These are phyloP conservation scores for Candida michaelii DNA, from an alignment of 805 yeast genomes.

Conservation along the genomic window DNA sequence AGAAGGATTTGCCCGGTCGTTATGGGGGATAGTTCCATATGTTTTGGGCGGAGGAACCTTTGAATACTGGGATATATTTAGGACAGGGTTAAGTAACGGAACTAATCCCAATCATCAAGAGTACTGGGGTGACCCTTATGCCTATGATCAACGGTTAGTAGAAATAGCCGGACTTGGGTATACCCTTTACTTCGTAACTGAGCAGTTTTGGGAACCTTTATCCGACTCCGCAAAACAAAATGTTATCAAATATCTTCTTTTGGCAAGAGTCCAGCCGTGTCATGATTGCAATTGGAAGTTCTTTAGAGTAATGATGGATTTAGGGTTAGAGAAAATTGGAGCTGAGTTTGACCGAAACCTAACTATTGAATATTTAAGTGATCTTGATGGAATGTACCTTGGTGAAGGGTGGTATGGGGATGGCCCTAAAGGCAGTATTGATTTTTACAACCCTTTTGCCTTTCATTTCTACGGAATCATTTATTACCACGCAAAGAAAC, in stretches of 20 bases:
- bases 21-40: slow-evolving; percentile 30
- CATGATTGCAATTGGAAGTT: slow-evolving; percentile 26
- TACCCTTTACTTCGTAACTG: slow-evolving; percentile 22
- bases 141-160: slow-evolving; percentile 24
- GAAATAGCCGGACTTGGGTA: slow-evolving; percentile 30
- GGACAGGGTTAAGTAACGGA: slow-evolving; percentile 25
- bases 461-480: slow-evolving; percentile 28
- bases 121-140: slow-evolving; percentile 26
- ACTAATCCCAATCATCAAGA: slow-evolving; percentile 25
- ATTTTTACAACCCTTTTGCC: slow-evolving; percentile 30
- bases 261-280: slow-evolving; percentile 17
- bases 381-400: slow-evolving; percentile 22
- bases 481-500: slow-evolving; percentile 15
- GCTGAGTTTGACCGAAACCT: slow-evolving; percentile 14
- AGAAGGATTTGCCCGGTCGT: slow-evolving; percentile 28
- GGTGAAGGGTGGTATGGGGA: slow-evolving; percentile 32
- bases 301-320: slow-evolving; percentile 26
- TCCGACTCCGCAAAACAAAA: slow-evolving; percentile 16
- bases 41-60: slow-evolving; percentile 20
- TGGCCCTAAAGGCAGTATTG: slow-evolving; percentile 21
- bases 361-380: slow-evolving; percentile 18
- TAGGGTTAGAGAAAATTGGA: slow-evolving; percentile 25
- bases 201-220: slow-evolving; percentile 27
- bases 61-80: slow-evolving; percentile 22
- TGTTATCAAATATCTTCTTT: slow-evolving; percentile 18